phyloP scores from a whole-genome alignment of 148 eudicot genomes.

The Linanthus parryae region DNA sequence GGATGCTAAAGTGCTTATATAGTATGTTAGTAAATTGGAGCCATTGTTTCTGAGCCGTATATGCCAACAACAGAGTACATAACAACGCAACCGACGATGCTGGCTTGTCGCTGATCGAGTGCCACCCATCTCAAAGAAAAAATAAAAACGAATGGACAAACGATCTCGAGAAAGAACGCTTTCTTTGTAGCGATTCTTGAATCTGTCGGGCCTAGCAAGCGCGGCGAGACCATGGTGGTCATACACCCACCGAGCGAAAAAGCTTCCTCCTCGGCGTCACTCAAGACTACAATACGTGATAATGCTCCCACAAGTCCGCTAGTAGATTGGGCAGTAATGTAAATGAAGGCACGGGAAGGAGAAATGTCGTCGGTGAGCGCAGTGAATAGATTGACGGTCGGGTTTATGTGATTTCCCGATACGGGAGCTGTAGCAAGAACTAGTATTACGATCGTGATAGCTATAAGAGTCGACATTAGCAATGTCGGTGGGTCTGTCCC shows the following conservation, averaged over 20 bases:
- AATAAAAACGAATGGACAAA: background rate
- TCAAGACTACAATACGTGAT: background rate
- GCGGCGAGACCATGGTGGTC: background rate
- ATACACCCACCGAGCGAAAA: slow-evolving; percentile 2
- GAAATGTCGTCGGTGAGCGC: background rate
- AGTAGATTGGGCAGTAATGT: background rate
- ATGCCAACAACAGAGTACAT: too few relatives aligned
- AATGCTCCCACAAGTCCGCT: background rate
- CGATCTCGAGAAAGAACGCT: background rate
- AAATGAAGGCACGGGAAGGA: background rate
- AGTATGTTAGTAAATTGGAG: too few relatives aligned
- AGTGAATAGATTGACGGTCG: background rate
- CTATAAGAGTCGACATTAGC: too few relatives aligned
- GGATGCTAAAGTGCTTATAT: too few relatives aligned
- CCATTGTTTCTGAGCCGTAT: too few relatives aligned
- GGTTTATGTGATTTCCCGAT: background rate
- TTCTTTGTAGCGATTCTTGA: background rate
- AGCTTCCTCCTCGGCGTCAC: background rate
- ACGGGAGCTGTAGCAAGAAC: slow-evolving; percentile 2
- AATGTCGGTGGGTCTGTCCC: too few relatives aligned
- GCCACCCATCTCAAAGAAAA: slow-evolving; percentile 4
- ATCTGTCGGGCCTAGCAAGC: background rate
- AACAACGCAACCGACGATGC: too few relatives aligned
- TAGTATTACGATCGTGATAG: background rate
- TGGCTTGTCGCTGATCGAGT: too few relatives aligned